Conservation (phyloP, 306 rosid species). For the Dalbergia cultrata region DNA sequence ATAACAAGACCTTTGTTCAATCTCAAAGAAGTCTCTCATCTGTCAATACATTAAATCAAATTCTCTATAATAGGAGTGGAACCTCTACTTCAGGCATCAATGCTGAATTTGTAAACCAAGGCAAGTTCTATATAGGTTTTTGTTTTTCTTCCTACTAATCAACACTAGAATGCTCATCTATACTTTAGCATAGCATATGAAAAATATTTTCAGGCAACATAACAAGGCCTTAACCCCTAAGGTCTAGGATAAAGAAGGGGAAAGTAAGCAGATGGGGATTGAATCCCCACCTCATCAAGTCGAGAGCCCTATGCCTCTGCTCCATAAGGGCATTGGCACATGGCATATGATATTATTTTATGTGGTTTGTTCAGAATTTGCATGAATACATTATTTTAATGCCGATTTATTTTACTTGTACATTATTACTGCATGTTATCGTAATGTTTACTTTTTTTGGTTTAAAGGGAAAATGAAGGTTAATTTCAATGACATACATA, state of each 20-base stretch:
- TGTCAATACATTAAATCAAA: conserved; percentile 77
- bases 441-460: neutral
- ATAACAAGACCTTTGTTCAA: conserved; percentile 73
- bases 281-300: neutral
- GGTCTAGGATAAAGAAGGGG: conserved; percentile 17
- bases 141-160: conserved; percentile 23
- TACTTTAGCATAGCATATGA: conserved; percentile 34
- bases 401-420: conserved; percentile 21
- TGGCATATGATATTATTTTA: conserved; percentile 24
- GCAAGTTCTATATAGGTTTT: conserved; percentile 56
- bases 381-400: neutral
- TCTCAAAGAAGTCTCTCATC: conserved; percentile 92
- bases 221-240: conserved; percentile 1
- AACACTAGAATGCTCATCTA: conserved; percentile 36
- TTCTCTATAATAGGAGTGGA: conserved; percentile 60
- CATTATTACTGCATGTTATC: conserved; percentile 1
- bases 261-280: conserved; percentile 18
- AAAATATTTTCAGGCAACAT: neutral
- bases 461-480: conserved; percentile 28
- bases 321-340: conserved; percentile 20
- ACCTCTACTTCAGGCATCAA: conserved; percentile 55
- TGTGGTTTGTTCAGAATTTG: conserved; percentile 17
- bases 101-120: conserved; percentile 84
- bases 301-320: conserved; percentile 28
- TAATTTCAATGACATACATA: conserved; percentile 31